Evolutionary conservation across 371 early-diverging fungal species (phyloP).

Genomic region (Phascolomyces articulosus): DNA sequence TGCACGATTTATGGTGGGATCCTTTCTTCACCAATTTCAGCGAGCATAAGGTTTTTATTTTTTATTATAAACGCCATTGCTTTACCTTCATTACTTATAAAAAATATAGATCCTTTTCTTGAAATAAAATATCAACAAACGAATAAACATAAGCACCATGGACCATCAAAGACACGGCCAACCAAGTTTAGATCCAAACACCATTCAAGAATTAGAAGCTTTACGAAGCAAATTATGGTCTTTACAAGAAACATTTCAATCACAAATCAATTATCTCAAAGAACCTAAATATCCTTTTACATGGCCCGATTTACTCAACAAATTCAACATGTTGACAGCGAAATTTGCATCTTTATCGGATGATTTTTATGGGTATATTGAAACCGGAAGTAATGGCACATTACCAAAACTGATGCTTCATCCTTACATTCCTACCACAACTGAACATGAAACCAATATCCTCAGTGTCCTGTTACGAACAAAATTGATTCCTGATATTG

Average conservation of each 20-base stretch:
- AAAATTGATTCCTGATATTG: constrained; percentile 69
- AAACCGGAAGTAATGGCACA: constrained; percentile 47
- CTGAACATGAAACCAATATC: constrained; percentile 63
- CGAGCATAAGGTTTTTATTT: too few species aligned
- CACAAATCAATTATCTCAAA: constrained; percentile 47
- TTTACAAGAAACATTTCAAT: constrained; percentile 63
- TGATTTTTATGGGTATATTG: constrained; percentile 48
- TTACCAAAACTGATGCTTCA: constrained; percentile 62
- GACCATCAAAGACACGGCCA: constrained; percentile 22
- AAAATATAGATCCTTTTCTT: too few species aligned
- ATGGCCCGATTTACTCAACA: constrained; percentile 65
- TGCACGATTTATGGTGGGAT: too few species aligned
- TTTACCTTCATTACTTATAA: too few species aligned
- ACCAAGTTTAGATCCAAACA: constrained; percentile 40
- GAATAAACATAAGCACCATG: too few species aligned
- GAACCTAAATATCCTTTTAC: constrained; percentile 51
- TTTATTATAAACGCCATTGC: too few species aligned
- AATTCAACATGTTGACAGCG: constrained; percentile 71
- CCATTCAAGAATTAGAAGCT: constrained; percentile 61
- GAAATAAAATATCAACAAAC: too few species aligned
- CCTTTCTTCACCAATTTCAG: too few species aligned
- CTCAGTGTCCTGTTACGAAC: constrained; percentile 63
- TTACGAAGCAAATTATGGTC: constrained; percentile 63
- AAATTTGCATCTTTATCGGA: constrained; percentile 57
- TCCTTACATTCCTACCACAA: constrained; percentile 57